Percentiles rank a stretch among this genome's conserved stretches.
These are phyloP conservation scores for Helotiales sp. DNA, from an alignment of 2,329 filamentous ascomycete species.

Conservation along the genomic window DNA sequence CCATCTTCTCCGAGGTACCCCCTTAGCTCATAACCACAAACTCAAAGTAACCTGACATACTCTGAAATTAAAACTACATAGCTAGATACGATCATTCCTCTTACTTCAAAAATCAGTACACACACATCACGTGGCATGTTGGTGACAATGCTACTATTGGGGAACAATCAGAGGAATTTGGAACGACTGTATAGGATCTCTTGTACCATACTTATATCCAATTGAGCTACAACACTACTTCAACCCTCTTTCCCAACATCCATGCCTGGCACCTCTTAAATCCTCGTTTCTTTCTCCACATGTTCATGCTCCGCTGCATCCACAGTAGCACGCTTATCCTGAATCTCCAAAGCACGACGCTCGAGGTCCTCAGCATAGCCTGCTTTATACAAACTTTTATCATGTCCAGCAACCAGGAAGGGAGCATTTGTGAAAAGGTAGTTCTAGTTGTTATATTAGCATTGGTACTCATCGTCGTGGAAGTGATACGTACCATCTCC, in stretches of 20 bases:
- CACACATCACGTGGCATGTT: too few species aligned
- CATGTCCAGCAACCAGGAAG: constrained; percentile 59
- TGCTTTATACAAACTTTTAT: constrained; percentile 50
- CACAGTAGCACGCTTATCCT: constrained; percentile 45
- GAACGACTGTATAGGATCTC: too few species aligned
- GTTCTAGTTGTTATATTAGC: constrained; percentile 17
- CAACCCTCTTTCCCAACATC: neutral
- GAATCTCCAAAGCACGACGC: constrained; percentile 55
- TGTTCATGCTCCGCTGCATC: constrained; percentile 11
- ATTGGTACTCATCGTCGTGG: neutral
- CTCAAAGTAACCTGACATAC: too few species aligned
- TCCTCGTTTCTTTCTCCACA: neutral
- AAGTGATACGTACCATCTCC: constrained; percentile 32
- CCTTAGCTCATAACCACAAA: too few species aligned
- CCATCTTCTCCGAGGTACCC: too few species aligned
- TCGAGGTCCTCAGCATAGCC: constrained; percentile 54
- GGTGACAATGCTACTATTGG: too few species aligned
- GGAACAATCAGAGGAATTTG: too few species aligned
- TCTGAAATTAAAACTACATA: too few species aligned
- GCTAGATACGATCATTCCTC: too few species aligned
- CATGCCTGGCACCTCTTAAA: neutral
- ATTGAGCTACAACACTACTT: neutral
- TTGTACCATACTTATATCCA: too few species aligned
- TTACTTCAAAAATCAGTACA: too few species aligned
- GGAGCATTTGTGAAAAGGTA: constrained; percentile 49